Percentiles rank a stretch among this genome's conserved stretches.
These are phyloP conservation scores for Daldinia decipiens DNA, from an alignment of 495 filamentous ascomycete species.

Conservation along the genomic window DNA sequence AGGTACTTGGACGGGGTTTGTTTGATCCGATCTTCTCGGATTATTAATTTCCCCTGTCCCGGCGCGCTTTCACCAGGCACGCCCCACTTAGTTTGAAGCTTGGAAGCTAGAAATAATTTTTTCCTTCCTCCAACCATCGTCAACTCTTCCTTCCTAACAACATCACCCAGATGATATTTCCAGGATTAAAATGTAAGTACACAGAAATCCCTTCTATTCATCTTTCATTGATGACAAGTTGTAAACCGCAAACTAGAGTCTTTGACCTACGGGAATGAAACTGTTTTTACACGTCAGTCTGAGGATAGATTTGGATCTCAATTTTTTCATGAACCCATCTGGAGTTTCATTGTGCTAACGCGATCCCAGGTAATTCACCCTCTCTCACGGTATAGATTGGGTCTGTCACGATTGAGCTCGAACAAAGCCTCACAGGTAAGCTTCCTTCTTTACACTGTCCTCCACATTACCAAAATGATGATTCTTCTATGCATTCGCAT, in stretches of 20 bases:
- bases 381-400: neutral
- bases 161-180: neutral
- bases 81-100: conserved; percentile 33
- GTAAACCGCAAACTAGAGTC: conserved; percentile 99
- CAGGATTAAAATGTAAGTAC: conserved; percentile 41
- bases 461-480: conserved; percentile 69
- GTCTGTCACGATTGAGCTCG: neutral
- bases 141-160: conserved; percentile 14
- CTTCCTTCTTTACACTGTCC: conserved; percentile 3
- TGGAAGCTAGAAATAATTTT: conserved; percentile 37
- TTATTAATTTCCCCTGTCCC: conserved; percentile 33
- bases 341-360: conserved; percentile 42
- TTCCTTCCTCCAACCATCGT: conserved; percentile 14
- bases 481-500: conserved; percentile 81
- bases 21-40: conserved; percentile 7
- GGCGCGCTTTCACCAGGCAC: conserved; percentile 4
- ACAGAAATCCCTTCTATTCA: conserved; percentile 2
- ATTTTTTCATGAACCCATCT: conserved; percentile 15
- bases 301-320: conserved; percentile 60
- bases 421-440: conserved; percentile 20
- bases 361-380: conserved; percentile 22
- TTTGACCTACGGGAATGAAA: conserved; percentile 99
- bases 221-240: conserved; percentile 65
- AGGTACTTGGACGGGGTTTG: conserved; percentile 3
- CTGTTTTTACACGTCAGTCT: conserved; percentile 99